Conservation (phyloP, 768 basidiomycete species). For the Ephemerocybe angulata region DNA sequence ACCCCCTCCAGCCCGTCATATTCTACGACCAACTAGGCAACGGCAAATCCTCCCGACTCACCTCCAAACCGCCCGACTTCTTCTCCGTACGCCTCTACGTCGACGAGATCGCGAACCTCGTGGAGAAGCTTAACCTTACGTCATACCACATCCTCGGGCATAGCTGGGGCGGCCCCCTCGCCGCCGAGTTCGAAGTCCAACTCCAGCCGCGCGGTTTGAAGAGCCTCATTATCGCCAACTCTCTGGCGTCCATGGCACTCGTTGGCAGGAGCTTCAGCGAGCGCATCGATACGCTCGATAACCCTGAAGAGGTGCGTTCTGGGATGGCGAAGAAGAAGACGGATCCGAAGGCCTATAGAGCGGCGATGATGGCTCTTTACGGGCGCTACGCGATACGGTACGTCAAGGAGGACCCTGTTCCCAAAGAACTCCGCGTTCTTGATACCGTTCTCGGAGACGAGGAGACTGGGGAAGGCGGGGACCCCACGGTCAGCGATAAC, state of each 20-base stretch:
- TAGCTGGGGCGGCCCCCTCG: conserved; percentile 59
- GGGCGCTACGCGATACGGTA: conserved; percentile 17
- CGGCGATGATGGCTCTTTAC: conserved; percentile 22
- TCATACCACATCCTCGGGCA: conserved; percentile 49
- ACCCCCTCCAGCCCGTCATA: conserved; percentile 40
- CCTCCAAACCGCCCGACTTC: conserved; percentile 41
- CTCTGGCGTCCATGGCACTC: conserved; percentile 25
- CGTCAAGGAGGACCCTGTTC: conserved; percentile 19
- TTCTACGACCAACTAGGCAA: conserved; percentile 57
- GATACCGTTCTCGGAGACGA: conserved; percentile 20
- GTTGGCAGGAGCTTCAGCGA: conserved; percentile 23
- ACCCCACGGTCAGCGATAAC: conserved; percentile 25
- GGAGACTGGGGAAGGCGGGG: conserved; percentile 12
- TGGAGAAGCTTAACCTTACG: conserved; percentile 38
- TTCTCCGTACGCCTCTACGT: conserved; percentile 53
- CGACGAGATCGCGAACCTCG: conserved; percentile 51
- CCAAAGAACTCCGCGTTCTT: conserved; percentile 19
- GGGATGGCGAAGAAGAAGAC: conserved; percentile 18
- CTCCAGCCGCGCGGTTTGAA: conserved; percentile 39
- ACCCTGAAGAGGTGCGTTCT: conserved; percentile 13
- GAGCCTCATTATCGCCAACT: conserved; percentile 28
- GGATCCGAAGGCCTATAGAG: conserved; percentile 14
- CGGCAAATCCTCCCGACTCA: conserved; percentile 50
- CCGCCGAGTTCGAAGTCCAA: conserved; percentile 33
- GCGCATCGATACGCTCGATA: conserved; percentile 16